Evolutionary conservation across 2,329 filamentous ascomycete genomes (phyloP), one percentile per base, ranked within the genome.

Genomic region (Rutstroemia sydowiana): DNA sequence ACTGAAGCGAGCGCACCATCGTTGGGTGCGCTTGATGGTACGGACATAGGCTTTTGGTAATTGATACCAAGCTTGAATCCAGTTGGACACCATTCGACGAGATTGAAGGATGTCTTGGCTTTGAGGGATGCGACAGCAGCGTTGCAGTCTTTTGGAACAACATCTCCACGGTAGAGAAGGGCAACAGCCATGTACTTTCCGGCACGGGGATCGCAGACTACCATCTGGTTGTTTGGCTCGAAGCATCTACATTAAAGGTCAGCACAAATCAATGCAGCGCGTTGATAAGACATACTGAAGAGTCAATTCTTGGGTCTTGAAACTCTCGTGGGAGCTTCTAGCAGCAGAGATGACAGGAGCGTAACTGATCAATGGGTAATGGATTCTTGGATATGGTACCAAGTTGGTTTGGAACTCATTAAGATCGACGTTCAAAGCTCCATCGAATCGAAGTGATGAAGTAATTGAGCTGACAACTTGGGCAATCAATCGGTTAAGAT

Each of bases 351-450:
- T 74, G 50, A 85, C 79, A 2, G 81, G 81, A 1, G 81, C 79
- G 61, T 83, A 85, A 60, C 75, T 78, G 68, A 84, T 82, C 58
- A 85, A 68, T 39, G 81, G 81, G 65, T 83, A 85, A 66, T 85
- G 81, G 59, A 85, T 84, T 65, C 81, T 75, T 21, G 81, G 81
- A 67, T 81, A 85, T 6, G 81, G 81, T 48, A 84, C 81, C 68
- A 85, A 68, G 67, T 85, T 85, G 60, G 81, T 85, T 70, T 85
- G 81, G 73, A 85, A 85, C 65, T 85, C 81, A 64, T 81, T 81
- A 64, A 85, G 67, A 67, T 85, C 81, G 63, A 85, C 81, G 57
- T 85, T 85, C 63, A 85, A 73, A 43, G 79, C 79, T 61, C 81
- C 81, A 61, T 84, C 80, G 57, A 84, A 85, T 48, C 81, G 75